A percentile compares a stretch with the other conserved stretches of the same genome.
phyloP scores from a whole-genome alignment of 1,284 basidiomycete genomes.

The Apiotrichum gamsii region DNA sequence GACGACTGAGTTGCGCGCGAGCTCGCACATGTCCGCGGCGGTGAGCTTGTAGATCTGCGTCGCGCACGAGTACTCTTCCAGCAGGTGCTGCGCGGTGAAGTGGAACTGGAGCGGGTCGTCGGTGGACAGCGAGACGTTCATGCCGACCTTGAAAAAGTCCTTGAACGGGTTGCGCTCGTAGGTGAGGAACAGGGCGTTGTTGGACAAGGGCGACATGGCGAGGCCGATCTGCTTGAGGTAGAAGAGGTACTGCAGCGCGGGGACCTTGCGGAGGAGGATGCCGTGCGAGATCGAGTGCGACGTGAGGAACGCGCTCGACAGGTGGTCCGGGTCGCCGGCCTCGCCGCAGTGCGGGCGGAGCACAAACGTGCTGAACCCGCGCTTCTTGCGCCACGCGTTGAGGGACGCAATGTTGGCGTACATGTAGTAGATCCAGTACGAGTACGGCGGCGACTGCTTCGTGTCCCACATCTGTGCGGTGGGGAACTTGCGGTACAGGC shows the following conservation, averaged over 20 bases:
- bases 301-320: constrained; percentile 90
- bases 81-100: constrained; percentile 87
- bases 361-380: constrained; percentile 97
- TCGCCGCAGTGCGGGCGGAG: constrained; percentile 96
- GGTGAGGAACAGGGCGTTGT: constrained; percentile 91
- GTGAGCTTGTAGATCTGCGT: constrained; percentile 94
- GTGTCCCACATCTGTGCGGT: constrained; percentile 88
- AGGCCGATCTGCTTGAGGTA: constrained; percentile 95
- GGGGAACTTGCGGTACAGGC: constrained; percentile 93
- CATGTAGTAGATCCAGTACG: constrained; percentile 97
- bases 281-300: constrained; percentile 98
- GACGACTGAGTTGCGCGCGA: constrained; percentile 91
- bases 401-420: constrained; percentile 92
- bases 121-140: constrained; percentile 95
- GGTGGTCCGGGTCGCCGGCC: constrained; percentile 96
- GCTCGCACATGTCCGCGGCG: constrained; percentile 63
- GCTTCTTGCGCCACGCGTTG: constrained; percentile 79
- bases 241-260: constrained; percentile 79
- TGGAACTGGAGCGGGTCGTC: constrained; percentile 67
- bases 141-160: constrained; percentile 90
- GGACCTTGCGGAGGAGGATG: constrained; percentile 93
- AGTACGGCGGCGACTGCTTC: constrained; percentile 84
- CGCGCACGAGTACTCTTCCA: constrained; percentile 97
- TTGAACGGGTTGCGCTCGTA: constrained; percentile 97
- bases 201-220: constrained; percentile 96